Conservation (phyloP, 1,284 basidiomycete species). For the Cryptococcus wingfieldii region DNA sequence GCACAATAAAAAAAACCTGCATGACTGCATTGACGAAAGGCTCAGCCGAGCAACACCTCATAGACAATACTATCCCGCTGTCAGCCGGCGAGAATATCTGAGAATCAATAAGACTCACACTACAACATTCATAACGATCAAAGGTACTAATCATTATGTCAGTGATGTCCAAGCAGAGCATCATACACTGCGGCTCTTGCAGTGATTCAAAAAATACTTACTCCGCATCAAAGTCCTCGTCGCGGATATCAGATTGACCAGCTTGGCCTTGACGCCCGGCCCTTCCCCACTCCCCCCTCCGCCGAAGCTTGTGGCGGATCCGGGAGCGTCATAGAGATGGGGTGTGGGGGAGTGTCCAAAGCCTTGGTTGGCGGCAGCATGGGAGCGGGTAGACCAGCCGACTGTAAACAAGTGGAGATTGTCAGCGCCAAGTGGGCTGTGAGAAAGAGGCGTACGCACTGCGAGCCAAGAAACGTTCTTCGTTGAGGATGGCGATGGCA, state of each 20-base stretch:
- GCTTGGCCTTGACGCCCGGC: slow-evolving; percentile 71
- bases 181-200: too few relatives aligned
- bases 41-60: slow-evolving; percentile 64
- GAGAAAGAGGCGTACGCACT: slow-evolving; percentile 57
- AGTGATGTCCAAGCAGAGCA: background rate
- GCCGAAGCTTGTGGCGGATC: background rate
- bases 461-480: slow-evolving; percentile 88
- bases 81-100: background rate
- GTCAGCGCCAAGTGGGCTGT: background rate
- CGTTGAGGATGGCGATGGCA: slow-evolving; percentile 87
- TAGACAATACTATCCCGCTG: slow-evolving; percentile 58
- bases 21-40: too few relatives aligned
- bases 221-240: slow-evolving; percentile 93
- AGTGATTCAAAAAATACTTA: slow-evolving; percentile 50
- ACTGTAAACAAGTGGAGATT: slow-evolving; percentile 55
- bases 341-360: slow-evolving; percentile 42
- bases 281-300: slow-evolving; percentile 54
- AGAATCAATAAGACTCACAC: slow-evolving; percentile 49
- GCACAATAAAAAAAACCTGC: too few relatives aligned
- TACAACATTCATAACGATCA: slow-evolving; percentile 75
- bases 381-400: slow-evolving; percentile 78
- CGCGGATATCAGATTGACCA: slow-evolving; percentile 88
- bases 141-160: slow-evolving; percentile 61
- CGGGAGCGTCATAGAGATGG: slow-evolving; percentile 23
- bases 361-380: slow-evolving; percentile 42